Percentiles rank a stretch among this genome's conserved stretches.
These are phyloP conservation scores for Stereocaulon alpinum DNA, from an alignment of 495 filamentous ascomycete species.

Conservation along the genomic window DNA sequence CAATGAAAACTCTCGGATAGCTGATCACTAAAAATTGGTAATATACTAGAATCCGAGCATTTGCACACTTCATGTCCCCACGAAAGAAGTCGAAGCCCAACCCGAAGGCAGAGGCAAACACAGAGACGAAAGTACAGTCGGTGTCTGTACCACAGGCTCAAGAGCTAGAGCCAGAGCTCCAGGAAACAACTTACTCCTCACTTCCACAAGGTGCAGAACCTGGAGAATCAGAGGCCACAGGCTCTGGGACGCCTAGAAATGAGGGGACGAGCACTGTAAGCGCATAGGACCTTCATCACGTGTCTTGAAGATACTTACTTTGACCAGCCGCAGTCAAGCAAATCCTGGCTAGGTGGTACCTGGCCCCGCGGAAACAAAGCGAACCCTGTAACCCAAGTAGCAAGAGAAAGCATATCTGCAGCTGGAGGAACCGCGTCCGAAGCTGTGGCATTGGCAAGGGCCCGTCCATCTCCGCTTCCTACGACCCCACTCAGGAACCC, in stretches of 20 bases:
- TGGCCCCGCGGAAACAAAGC: constrained; percentile 60
- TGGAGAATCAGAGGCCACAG: neutral
- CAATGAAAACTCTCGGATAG: too few relatives aligned
- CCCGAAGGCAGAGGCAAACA: constrained; percentile 34
- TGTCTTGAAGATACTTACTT: neutral
- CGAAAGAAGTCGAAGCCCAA: constrained; percentile 56
- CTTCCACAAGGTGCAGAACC: neutral
- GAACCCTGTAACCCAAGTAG: constrained; percentile 60
- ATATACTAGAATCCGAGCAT: too few relatives aligned
- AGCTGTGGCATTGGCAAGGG: constrained; percentile 19
- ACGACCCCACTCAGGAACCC: constrained; percentile 14
- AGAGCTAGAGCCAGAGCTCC: constrained; percentile 26
- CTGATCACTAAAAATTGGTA: too few relatives aligned
- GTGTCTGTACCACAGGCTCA: constrained; percentile 21
- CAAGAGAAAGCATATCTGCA: constrained; percentile 65
- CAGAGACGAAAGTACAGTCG: constrained; percentile 22
- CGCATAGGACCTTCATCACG: neutral
- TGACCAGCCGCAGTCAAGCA: constrained; percentile 24
- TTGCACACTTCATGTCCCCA: constrained; percentile 35
- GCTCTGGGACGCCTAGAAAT: neutral
- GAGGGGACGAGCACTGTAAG: constrained; percentile 6
- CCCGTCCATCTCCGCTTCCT: constrained; percentile 9
- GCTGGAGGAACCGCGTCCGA: constrained; percentile 38
- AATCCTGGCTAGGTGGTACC: constrained; percentile 52
- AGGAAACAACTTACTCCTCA: constrained; percentile 21